A percentile compares a stretch with the other conserved stretches of the same genome.
These are phyloP conservation scores for Plantago lanceolata DNA, from an alignment of 305 asterid genomes.

Conservation along the genomic window DNA sequence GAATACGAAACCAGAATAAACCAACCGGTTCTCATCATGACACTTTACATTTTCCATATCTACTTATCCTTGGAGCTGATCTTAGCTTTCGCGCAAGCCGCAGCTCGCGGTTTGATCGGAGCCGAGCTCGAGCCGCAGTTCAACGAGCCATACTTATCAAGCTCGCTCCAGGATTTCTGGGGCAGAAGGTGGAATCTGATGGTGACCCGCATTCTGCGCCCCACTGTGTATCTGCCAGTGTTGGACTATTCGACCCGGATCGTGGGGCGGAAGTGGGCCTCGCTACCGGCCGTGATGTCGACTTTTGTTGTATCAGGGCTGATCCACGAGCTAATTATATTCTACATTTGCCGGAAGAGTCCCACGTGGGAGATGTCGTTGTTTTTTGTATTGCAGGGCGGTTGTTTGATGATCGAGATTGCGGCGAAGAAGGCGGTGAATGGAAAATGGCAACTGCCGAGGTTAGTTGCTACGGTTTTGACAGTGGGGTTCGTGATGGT, in stretches of 20 bases:
- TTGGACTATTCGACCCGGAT: slow-evolving; percentile 23
- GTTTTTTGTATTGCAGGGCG: slow-evolving; percentile 58
- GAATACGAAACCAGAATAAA: slow-evolving; percentile 30
- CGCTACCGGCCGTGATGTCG: slow-evolving; percentile 44
- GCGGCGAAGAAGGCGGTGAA: slow-evolving; percentile 39
- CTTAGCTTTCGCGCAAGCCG: slow-evolving; percentile 40
- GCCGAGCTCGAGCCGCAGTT: slow-evolving; percentile 68
- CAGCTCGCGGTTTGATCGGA: slow-evolving; percentile 40
- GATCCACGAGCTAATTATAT: slow-evolving; percentile 68
- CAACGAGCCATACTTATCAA: slow-evolving; percentile 58
- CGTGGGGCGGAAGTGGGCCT: slow-evolving; percentile 46
- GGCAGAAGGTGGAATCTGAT: slow-evolving; percentile 77
- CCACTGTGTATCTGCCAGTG: slow-evolving; percentile 59
- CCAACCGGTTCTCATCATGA: slow-evolving; percentile 28
- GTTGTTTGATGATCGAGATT: slow-evolving; percentile 38
- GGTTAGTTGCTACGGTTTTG: slow-evolving; percentile 28
- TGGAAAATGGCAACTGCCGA: slow-evolving; percentile 43
- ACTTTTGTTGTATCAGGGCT: slow-evolving; percentile 55
- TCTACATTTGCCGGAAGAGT: slow-evolving; percentile 34
- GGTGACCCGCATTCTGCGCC: slow-evolving; percentile 63
- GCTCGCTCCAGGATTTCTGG: slow-evolving; percentile 81
- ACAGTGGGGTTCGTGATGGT: slow-evolving; percentile 42
- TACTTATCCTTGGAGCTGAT: slow-evolving; percentile 47
- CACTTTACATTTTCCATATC: slow-evolving; percentile 41
- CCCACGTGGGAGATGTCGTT: slow-evolving; percentile 61